Evolutionary conservation across 805 yeast species (phyloP).

Genomic region (Ogataea corticis): DNA sequence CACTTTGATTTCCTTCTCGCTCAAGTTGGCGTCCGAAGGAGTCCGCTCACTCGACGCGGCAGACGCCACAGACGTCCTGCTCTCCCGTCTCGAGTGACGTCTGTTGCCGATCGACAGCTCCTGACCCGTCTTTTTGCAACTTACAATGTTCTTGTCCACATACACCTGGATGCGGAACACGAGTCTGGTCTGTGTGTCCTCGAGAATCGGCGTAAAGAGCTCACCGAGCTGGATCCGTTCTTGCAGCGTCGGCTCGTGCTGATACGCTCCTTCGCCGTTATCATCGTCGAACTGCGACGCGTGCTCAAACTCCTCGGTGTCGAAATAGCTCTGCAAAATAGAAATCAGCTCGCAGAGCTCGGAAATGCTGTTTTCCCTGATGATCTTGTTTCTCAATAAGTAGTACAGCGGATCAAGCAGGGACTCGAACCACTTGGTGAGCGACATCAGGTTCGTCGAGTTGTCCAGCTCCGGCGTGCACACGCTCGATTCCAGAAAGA

Average conservation of each 20-base stretch:
- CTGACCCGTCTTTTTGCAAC: slow-evolving; percentile 64
- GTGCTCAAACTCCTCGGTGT: slow-evolving; percentile 47
- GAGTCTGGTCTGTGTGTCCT: slow-evolving; percentile 77
- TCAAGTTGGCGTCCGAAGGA: slow-evolving; percentile 1
- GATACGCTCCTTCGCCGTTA: slow-evolving; percentile 18
- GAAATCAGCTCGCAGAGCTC: slow-evolving; percentile 75
- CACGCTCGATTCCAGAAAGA: slow-evolving; percentile 35
- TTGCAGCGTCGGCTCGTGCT: slow-evolving; percentile 19
- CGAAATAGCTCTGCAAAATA: slow-evolving; percentile 65
- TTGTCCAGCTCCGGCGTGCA: slow-evolving; percentile 25
- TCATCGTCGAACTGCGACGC: slow-evolving; percentile 15
- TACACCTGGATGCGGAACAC: slow-evolving; percentile 76
- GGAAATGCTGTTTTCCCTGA: slow-evolving; percentile 69
- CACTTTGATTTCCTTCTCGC: slow-evolving; percentile 3
- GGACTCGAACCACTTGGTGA: slow-evolving; percentile 61
- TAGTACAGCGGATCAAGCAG: slow-evolving; percentile 81
- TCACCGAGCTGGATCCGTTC: slow-evolving; percentile 38
- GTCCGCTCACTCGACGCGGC: slow-evolving; percentile 5
- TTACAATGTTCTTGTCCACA: slow-evolving; percentile 66
- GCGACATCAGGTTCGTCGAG: slow-evolving; percentile 31
- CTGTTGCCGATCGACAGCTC: slow-evolving; percentile 64
- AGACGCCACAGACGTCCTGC: background rate
- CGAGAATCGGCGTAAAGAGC: slow-evolving; percentile 67
- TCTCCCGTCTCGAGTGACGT: slow-evolving; percentile 9
- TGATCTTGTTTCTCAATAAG: slow-evolving; percentile 58